Conservation (phyloP, 768 basidiomycete species). For the Trametes cubensis region DNA sequence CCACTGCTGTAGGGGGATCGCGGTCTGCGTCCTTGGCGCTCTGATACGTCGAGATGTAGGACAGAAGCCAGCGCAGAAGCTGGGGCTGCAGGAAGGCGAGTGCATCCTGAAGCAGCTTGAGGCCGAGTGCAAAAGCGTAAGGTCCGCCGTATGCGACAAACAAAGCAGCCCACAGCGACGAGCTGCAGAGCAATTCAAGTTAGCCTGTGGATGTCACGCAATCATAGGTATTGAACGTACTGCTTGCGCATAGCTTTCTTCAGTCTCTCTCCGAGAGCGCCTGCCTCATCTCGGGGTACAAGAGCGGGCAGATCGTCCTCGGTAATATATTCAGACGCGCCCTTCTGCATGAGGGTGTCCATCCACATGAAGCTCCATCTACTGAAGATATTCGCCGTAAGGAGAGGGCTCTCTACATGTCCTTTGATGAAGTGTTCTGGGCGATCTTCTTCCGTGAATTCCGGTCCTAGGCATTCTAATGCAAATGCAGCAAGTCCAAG, state of each 20-base stretch:
- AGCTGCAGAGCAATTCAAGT: too few species aligned
- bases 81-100: conserved; percentile 88
- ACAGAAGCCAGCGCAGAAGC: conserved; percentile 59
- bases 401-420: conserved; percentile 69
- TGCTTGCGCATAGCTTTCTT: conserved; percentile 63
- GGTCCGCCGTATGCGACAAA: conserved; percentile 79
- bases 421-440: conserved; percentile 51
- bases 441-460: conserved; percentile 40
- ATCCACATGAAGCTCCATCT: conserved; percentile 87
- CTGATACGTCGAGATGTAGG: conserved; percentile 83
- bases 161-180: conserved; percentile 60
- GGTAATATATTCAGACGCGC: conserved; percentile 65
- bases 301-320: conserved; percentile 87
- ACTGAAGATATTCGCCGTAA: conserved; percentile 82
- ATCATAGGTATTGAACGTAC: conserved; percentile 41
- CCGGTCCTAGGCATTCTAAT: conserved; percentile 74
- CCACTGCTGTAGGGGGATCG: conserved; percentile 42
- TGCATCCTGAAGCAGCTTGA: conserved; percentile 81
- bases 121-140: conserved; percentile 57
- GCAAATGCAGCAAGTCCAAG: conserved; percentile 58
- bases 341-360: conserved; percentile 75
- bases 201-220: too few species aligned
- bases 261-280: conserved; percentile 64
- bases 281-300: conserved; percentile 66
- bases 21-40: conserved; percentile 38